These are phyloP conservation scores for Chrysoporthe puriensis DNA, from an alignment of 2,329 filamentous ascomycete genomes.

Conservation along the genomic window DNA sequence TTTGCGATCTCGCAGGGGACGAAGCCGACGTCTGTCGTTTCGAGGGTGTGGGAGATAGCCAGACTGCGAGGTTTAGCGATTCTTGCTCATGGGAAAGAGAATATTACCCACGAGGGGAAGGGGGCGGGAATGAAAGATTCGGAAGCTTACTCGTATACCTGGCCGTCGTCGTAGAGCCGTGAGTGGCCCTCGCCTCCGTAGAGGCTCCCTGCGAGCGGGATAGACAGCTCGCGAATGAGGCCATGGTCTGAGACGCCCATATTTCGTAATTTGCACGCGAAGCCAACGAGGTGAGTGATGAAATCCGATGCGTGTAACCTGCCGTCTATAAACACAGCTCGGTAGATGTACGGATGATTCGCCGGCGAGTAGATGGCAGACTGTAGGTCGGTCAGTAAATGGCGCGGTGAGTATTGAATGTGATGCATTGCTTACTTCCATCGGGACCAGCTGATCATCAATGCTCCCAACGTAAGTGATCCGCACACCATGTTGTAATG, in stretches of 20 bases:
- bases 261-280: slow-evolving; percentile 91
- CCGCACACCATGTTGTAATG: slow-evolving; percentile 77
- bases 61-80: slow-evolving; percentile 48
- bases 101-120: background rate
- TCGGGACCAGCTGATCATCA: slow-evolving; percentile 91
- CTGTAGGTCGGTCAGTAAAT: slow-evolving; percentile 32
- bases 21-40: slow-evolving; percentile 63
- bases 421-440: slow-evolving; percentile 65
- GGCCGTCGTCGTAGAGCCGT: slow-evolving; percentile 85
- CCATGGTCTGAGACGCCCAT: slow-evolving; percentile 92
- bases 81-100: background rate
- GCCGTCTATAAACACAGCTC: slow-evolving; percentile 94
- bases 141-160: slow-evolving; percentile 72
- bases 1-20: slow-evolving; percentile 55
- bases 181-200: slow-evolving; percentile 94
- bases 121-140: background rate
- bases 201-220: slow-evolving; percentile 85
- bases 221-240: slow-evolving; percentile 85
- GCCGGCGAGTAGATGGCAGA: slow-evolving; percentile 87
- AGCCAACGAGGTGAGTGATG: slow-evolving; percentile 88
- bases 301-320: slow-evolving; percentile 92
- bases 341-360: slow-evolving; percentile 89
- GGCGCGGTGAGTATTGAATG: background rate
- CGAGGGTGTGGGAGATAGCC: slow-evolving; percentile 72
- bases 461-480: slow-evolving; percentile 92